A percentile compares a stretch with the other conserved stretches of the same genome.
Evolutionary conservation across 148 eudicot genomes (phyloP).

Genomic region (Rhododendron ovatum): DNA sequence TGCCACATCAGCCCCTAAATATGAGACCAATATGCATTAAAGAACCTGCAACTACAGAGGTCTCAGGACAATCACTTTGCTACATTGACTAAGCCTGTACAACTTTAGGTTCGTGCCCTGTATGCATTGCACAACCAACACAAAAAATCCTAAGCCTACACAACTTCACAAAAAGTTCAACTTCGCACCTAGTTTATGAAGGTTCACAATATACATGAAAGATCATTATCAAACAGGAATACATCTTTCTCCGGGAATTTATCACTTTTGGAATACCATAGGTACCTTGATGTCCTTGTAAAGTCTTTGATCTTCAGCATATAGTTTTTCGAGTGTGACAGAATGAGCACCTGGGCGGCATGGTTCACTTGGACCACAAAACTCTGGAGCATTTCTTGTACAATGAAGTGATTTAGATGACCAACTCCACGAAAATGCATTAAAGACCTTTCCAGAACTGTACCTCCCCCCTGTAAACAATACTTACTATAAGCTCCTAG

Average conservation of each 20-base stretch:
- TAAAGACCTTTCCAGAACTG: constrained; percentile 59
- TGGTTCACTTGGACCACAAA: constrained; percentile 38
- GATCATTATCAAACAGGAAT: background rate
- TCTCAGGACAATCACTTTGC: background rate
- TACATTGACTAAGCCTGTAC: background rate
- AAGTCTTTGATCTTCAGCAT: constrained; percentile 59
- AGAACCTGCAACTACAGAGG: background rate
- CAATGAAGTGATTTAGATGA: constrained; percentile 55
- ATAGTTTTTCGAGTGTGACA: constrained; percentile 56
- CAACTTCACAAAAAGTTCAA: background rate
- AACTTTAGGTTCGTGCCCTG: background rate
- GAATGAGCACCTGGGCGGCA: constrained; percentile 76
- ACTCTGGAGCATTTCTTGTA: constrained; percentile 32
- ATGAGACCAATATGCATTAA: background rate
- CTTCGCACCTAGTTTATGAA: background rate
- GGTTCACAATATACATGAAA: background rate
- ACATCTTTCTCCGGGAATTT: background rate
- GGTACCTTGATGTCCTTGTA: constrained; percentile 66
- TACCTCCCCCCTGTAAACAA: constrained; percentile 47
- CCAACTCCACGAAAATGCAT: constrained; percentile 66
- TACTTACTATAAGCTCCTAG: background rate
- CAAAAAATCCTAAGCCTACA: background rate
- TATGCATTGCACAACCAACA: background rate
- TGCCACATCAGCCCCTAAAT: background rate
- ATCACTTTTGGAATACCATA: background rate